Evolutionary conservation across 768 basidiomycete genomes (phyloP).

Genomic region (Cystobasidium tubakii): DNA sequence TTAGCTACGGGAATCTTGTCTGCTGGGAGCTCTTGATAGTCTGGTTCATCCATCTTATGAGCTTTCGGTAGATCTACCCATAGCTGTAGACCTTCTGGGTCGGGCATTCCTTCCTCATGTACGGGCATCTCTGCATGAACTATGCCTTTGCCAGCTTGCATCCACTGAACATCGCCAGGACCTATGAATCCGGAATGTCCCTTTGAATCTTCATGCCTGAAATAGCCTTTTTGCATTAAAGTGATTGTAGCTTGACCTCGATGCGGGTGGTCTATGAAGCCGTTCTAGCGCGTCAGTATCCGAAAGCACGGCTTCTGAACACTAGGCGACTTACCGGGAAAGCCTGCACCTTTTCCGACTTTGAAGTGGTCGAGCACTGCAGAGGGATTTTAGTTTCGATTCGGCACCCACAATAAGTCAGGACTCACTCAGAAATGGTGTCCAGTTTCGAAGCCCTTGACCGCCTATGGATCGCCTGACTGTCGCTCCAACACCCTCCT

Average conservation of each 20-base stretch:
- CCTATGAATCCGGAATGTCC: constrained; percentile 65
- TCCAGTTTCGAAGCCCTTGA: constrained; percentile 65
- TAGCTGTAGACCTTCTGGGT: constrained; percentile 63
- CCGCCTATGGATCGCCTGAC: constrained; percentile 84
- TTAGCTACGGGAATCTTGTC: constrained; percentile 50
- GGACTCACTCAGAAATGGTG: constrained; percentile 66
- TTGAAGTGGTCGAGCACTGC: constrained; percentile 62
- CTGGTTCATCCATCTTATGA: constrained; percentile 73
- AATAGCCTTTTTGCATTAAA: constrained; percentile 71
- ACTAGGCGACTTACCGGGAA: constrained; percentile 37
- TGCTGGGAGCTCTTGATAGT: constrained; percentile 74
- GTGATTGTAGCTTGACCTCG: constrained; percentile 67
- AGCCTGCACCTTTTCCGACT: constrained; percentile 60
- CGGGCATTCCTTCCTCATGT: constrained; percentile 60
- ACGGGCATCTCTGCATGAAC: constrained; percentile 64
- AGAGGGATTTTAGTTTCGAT: constrained; percentile 23
- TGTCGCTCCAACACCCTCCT: constrained; percentile 65
- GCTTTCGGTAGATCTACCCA: constrained; percentile 51
- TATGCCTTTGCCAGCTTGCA: constrained; percentile 33
- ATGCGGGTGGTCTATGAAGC: constrained; percentile 90
- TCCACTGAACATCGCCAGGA: constrained; percentile 58
- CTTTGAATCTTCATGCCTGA: constrained; percentile 82
- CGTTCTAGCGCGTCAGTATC: constrained; percentile 44
- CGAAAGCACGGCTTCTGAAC: constrained; percentile 42
- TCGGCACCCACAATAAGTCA: constrained; percentile 3